These are phyloP conservation scores for Kodamaea fukazawae DNA, from an alignment of 805 yeast genomes.

Conservation along the genomic window DNA sequence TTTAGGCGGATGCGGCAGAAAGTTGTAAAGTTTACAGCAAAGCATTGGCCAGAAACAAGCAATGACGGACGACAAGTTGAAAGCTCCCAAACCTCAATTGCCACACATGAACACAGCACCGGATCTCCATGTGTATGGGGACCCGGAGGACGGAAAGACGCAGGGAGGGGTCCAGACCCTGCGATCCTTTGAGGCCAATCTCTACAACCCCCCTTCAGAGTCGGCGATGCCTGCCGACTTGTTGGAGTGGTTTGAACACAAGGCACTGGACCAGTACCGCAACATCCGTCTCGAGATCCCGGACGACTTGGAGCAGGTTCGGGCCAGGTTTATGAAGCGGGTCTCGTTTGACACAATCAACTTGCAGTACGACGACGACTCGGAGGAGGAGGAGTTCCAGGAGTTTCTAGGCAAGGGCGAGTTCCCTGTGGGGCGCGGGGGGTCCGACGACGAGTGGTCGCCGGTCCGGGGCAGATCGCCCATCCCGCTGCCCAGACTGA, in stretches of 20 bases:
- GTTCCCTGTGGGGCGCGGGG: constrained; percentile 1
- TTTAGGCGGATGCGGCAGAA: too few relatives aligned
- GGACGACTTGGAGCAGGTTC: constrained; percentile 3
- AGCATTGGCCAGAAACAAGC: too few relatives aligned
- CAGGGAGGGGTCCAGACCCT: too few relatives aligned
- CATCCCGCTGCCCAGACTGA: constrained; percentile 6
- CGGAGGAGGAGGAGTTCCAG: constrained; percentile 11
- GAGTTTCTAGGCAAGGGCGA: neutral
- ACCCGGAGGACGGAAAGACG: too few relatives aligned
- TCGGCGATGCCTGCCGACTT: constrained; percentile 10
- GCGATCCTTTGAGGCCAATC: neutral
- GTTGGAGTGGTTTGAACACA: constrained; percentile 10
- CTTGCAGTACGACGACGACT: constrained; percentile 26
- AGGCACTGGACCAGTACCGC: constrained; percentile 22
- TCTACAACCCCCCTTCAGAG: constrained; percentile 4
- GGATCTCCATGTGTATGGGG: too few relatives aligned
- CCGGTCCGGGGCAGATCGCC: constrained; percentile 11
- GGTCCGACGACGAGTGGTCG: neutral
- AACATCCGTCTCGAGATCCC: constrained; percentile 18
- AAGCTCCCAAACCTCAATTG: too few relatives aligned
- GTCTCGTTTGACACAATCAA: constrained; percentile 58
- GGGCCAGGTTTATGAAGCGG: constrained; percentile 24
- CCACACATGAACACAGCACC: too few relatives aligned
- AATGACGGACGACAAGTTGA: too few relatives aligned
- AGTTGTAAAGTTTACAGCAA: too few relatives aligned